Base-by-base conservation (phyloP, 345 rosid species). In the Populus nigra region DNA sequence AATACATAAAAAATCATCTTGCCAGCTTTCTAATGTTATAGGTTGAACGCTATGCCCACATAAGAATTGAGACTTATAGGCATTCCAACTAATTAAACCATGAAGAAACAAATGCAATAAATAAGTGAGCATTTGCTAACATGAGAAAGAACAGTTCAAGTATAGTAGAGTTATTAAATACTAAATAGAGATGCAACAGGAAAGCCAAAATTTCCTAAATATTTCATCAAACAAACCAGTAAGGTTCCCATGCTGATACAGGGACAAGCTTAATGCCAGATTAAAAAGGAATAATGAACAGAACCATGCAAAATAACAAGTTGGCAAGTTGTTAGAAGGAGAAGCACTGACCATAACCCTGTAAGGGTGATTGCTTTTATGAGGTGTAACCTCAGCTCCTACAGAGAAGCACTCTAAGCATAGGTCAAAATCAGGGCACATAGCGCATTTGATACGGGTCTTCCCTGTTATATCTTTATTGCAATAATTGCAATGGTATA, bases 401-500 rank as follows among this genome's bases (percentile, higher is more conserved):
- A 91, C 97, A 78, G 95, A 84, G 88, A 93, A 93, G 84, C 99
- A 96, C 87, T 96, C 98, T 25, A 94, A 77, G 79, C 99, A 96
- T 62, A 96, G 90, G 84, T 96, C 99, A 76, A 96, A 96, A 88
- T 96, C 99, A 61, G 97, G 93, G 87, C 99, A 96, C 15, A 85
- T 65, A 41, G 92, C 98, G 86, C 99, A 96, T 73, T 96, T 96
- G 72, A 96, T 94, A 68, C 97, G 91, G 77, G 94, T 89, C 81
- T 88, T 92, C 76, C 98, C 98, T 0, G 95, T 89, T 74, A 96
- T 87, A 72, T 96, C 99, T 85, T 96, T 96, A 86, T 96, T 90
- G 87, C 99, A 96, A 73, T 96, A 96, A 82, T 96, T 94, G 74
- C 99, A 96, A 88, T 93, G 97, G 85, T 92, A 96, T n/a, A 86